Evolutionary conservation across 2,329 filamentous ascomycete species (phyloP), one percentile per base, ranked within the genome.

Genomic region (Fusarium proliferatum): DNA sequence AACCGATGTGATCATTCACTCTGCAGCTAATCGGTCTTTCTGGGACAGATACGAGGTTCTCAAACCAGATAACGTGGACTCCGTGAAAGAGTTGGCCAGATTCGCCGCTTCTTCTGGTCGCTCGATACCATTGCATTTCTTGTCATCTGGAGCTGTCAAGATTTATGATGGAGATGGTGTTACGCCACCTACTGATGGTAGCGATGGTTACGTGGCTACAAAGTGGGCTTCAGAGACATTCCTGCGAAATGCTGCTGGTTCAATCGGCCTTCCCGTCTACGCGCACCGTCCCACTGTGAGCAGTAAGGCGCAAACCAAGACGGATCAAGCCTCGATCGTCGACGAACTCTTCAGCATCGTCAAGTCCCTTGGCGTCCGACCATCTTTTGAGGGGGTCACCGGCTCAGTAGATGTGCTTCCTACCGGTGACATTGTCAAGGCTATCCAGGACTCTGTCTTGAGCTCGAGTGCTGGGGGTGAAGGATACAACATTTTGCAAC

Each of bases 1-100:
- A 10, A 28, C 46, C 4, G 58, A 61, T 2, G 26, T 53, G 2
- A 42, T 61, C n/a, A n/a, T 61, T 6, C 58, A 61, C 10, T 43
- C 3, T 5, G 58, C 33, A 6, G 39, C 58, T 2, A 61, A 61
- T 1, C 4, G 48, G 0, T 51, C 58, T 0, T 61, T 61, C 58
- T 61, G 58, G 58, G 58, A 61, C n/a, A 28, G 33, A 19, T 61
- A 61, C 23, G 58, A 61, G 17, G 58, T 45, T 36, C 38, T 61
- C 7, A 33, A 6, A 4, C 46, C 58, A 0, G 58, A 5, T 2
- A 61, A 61, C 12, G 2, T 51, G 4, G 15, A 61, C 3, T 45
- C 58, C 0, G 36, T 61, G 4, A 61, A 53, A 2, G 46, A 61
- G 10, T 23, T 61, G 10, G 58, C 16, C 5, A 52, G 3, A 2